Evolutionary conservation across 495 filamentous ascomycete genomes (phyloP), one percentile per base, ranked within the genome.

Genomic region (Melanomma pulvis-pyrius): DNA sequence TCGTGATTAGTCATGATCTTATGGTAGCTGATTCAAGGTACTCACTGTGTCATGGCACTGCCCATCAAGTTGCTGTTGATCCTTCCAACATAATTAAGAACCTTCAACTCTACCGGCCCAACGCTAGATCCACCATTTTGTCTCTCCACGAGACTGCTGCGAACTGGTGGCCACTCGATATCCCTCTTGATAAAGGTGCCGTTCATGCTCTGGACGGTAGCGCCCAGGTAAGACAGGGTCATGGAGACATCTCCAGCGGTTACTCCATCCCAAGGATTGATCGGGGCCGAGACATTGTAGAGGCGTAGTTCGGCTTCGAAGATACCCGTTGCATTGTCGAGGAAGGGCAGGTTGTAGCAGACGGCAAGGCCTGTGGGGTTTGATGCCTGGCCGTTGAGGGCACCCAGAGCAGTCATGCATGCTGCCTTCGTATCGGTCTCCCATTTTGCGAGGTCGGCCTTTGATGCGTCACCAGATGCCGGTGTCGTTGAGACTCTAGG

Each of bases 281-380:
- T 81, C 28, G 89, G 81, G 11, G 73, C 69, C 9, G 82, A 82
- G 47, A 91, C 74, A 65, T 83, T 84, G 75, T 87, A 92, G 50
- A 92, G 77, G 58, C 89, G 80, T 22, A 92, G 61, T 71, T 92
- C 90, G 24, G 88, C 87, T 73, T 87, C 80, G 72, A 93, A 92
- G 1, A 85, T 77, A 11, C 90, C 90, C 7, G 82, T 85, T 1
- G 66, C 70, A 71, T 81, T 86, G 74, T 91, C 79, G 49, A 89
- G 79, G 24, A 80, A 80, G 19, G 83, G 84, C 2, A 93, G 69
- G 68, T 92, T 93, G 74, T 91, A 93, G 81, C 90, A 93, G 30
- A 88, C 82, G n/a, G 85, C 84, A n/a, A 90, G 79, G 15, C 90
- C 90, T 1, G 88, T 85, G 2, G 88, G 86, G 56, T 90, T 92